Percentiles rank a stretch among this genome's conserved stretches.
phyloP scores from a whole-genome alignment of 305 asterid genomes.

The Stenogyne calaminthoides region DNA sequence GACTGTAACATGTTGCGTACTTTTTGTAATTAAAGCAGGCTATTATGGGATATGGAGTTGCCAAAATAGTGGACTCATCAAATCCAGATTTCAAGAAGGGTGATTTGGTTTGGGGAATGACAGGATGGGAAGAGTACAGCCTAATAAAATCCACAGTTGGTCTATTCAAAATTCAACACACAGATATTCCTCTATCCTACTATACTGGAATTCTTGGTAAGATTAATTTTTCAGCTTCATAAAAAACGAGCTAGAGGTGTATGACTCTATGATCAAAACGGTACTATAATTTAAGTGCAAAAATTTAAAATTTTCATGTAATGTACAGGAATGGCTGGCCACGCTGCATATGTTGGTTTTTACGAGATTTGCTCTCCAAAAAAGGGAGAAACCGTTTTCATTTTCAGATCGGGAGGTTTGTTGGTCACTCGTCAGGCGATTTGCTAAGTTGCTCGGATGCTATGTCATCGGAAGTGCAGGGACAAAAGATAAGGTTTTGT shows the following conservation, averaged over 20 bases:
- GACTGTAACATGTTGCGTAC: too few species aligned
- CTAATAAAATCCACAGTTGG: slow-evolving; percentile 23
- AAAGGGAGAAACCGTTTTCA: slow-evolving; percentile 61
- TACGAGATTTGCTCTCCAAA: slow-evolving; percentile 61
- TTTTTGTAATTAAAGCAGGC: too few species aligned
- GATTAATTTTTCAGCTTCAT: neutral
- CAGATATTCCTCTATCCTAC: slow-evolving; percentile 60
- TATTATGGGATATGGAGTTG: slow-evolving; percentile 49
- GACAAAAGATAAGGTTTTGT: slow-evolving; percentile 56
- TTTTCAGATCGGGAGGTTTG: slow-evolving; percentile 74
- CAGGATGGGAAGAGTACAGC: slow-evolving; percentile 63
- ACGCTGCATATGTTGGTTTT: slow-evolving; percentile 65
- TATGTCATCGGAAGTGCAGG: slow-evolving; percentile 84
- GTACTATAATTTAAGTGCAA: too few species aligned
- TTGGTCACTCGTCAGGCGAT: slow-evolving; percentile 71
- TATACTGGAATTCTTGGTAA: slow-evolving; percentile 66
- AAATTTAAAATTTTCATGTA: neutral
- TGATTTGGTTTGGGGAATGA: slow-evolving; percentile 56
- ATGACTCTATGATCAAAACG: too few species aligned
- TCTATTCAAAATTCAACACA: slow-evolving; percentile 38
- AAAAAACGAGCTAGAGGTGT: neutral
- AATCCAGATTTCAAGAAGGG: slow-evolving; percentile 48
- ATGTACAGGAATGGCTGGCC: slow-evolving; percentile 60
- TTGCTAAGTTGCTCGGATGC: slow-evolving; percentile 60
- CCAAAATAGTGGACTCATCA: slow-evolving; percentile 49